Percentiles rank a stretch among this genome's conserved stretches.
phyloP scores from a whole-genome alignment of 305 asterid species.

The Fraxinus velutina region DNA sequence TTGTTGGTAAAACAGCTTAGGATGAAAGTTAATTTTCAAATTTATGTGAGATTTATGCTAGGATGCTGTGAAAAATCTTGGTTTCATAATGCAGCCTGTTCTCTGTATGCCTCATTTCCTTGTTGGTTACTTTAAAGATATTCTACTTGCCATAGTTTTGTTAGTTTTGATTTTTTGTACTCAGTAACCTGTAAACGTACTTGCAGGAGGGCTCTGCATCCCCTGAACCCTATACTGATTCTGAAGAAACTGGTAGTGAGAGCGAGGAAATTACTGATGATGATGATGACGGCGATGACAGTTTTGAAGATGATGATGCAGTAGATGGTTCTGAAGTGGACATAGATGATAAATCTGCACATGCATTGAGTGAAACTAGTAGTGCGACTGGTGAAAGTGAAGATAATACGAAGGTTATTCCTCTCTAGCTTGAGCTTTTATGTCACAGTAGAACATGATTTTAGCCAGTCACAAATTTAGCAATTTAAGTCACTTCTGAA shows the following conservation, averaged over 20 bases:
- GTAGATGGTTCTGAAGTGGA: conserved; percentile 56
- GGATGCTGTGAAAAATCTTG: background rate
- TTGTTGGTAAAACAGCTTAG: background rate
- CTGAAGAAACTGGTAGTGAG: conserved; percentile 87
- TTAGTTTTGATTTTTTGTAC: conserved; percentile 12
- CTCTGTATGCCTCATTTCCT: background rate
- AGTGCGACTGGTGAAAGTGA: conserved; percentile 45
- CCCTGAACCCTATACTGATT: conserved; percentile 84
- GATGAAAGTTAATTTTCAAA: background rate
- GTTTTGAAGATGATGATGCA: conserved; percentile 28
- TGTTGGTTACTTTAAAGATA: background rate
- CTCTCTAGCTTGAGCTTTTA: conserved; percentile 28
- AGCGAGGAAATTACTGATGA: conserved; percentile 88
- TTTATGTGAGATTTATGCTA: background rate
- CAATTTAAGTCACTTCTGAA: conserved; percentile 10
- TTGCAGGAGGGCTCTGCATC: conserved; percentile 72
- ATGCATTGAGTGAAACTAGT: conserved; percentile 46
- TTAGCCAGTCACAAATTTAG: conserved; percentile 2
- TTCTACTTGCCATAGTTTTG: conserved; percentile 2
- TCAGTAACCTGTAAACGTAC: conserved; percentile 19
- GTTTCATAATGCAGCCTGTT: background rate
- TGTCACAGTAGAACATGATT: background rate
- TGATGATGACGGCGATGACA: conserved; percentile 48
- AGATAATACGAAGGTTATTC: conserved; percentile 44
- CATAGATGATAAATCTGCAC: conserved; percentile 53